A percentile compares a stretch with the other conserved stretches of the same genome.
These are phyloP conservation scores for Phlegmacium glaucopus DNA, from an alignment of 768 basidiomycete species.

Conservation along the genomic window DNA sequence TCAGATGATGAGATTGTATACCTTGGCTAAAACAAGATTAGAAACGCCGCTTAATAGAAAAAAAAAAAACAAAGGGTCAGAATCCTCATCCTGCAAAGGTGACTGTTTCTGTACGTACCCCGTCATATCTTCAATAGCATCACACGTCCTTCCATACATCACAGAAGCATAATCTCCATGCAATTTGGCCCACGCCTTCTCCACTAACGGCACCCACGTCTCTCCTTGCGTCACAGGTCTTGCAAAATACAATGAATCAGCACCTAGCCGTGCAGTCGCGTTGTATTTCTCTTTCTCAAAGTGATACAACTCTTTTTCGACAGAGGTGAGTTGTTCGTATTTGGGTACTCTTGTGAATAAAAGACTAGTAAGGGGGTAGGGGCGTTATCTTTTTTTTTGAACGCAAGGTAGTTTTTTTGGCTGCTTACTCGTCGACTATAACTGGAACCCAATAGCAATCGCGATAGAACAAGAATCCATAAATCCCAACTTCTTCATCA, in stretches of 20 bases:
- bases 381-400: not conserved
- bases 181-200: slow-evolving; percentile 58
- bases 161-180: slow-evolving; percentile 49
- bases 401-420: not conserved
- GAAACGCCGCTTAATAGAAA: slow-evolving; percentile 27
- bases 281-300: slow-evolving; percentile 47
- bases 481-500: slow-evolving; percentile 51
- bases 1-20: no score
- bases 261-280: slow-evolving; percentile 39
- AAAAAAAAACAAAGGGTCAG: slow-evolving; percentile 9
- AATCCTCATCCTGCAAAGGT: no score
- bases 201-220: slow-evolving; percentile 55
- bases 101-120: slow-evolving; percentile 46
- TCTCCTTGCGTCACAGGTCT: slow-evolving; percentile 43
- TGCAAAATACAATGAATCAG: slow-evolving; percentile 48
- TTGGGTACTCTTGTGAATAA: slow-evolving; percentile 49
- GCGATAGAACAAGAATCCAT: slow-evolving; percentile 56
- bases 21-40: slow-evolving; percentile 21
- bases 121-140: slow-evolving; percentile 56
- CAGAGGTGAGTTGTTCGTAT: slow-evolving; percentile 42
- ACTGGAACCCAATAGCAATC: slow-evolving; percentile 50
- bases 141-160: slow-evolving; percentile 37
- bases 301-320: slow-evolving; percentile 45
- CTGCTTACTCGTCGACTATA: slow-evolving; percentile 53
- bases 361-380: slow-evolving; percentile 28